Base-by-base conservation (phyloP, 75 land plant species). In the Pinus taeda region DNA sequence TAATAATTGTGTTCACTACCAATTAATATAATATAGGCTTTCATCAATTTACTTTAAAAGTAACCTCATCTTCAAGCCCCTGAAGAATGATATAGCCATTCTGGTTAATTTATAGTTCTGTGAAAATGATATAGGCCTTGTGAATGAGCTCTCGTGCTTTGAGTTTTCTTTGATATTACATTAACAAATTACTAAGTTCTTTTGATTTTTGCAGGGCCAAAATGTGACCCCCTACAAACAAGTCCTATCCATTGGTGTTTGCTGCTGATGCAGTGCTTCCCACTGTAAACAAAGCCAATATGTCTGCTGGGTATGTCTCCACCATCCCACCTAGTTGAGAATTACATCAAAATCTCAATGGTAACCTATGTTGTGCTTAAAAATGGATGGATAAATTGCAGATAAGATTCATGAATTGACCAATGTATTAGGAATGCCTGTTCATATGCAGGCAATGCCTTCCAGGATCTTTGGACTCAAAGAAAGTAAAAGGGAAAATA, bases 201-300 rank as follows among this genome's bases (percentile, higher is more conserved):
- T 0, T 55, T 42, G 8, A 29, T 55, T 3, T 62, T 49, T 63
- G 59, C 85, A 95, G 93, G 95, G 93, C 20, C 80, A 88, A 82
- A 79, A 86, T 29, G 83, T 90, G 15, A 84, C 98, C 15, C 84
- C 89, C 12, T 77, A 73, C 60, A 81, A 82, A 81, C 1, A 78
- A 74, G 73, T 78, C 79, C 76, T 90, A 90, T 66, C 93, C 95
- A 21, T 73, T 95, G 22, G 83, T 89, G 17, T 85, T 76, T 62
- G 91, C 90, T 24, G 91, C 74, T n/a, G 85, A 92, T 74, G 86
- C 70, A 8, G 85, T 59, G 0, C 39, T 75, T 9, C 77, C 85
- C 42, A 75, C 67, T 49, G 60, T 74, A 2, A n/a, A 49, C 53
- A 58, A 42, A 42, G 45, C 61, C 15, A 79, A 88, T 37, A 42